Evolutionary conservation across 441 rosid species (phyloP), one percentile per base, ranked within the genome.

Genomic region (Cnidoscolus chayamansa): DNA sequence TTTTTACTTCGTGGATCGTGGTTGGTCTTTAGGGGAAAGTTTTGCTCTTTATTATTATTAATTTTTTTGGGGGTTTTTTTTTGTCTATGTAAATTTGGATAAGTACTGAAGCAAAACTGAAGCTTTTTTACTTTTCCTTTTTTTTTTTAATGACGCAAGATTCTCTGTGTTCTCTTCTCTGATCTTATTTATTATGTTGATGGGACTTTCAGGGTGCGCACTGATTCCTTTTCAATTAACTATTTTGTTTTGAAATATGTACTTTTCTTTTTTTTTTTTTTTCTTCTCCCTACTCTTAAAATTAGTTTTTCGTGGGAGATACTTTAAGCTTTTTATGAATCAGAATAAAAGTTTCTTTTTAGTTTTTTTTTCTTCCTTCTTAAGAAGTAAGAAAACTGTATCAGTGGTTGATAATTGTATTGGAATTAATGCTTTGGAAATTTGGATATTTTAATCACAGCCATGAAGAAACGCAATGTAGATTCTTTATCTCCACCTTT

Each of bases 401-500:
- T 59, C 5, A 47, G 31, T 16, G 62, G 74, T 57, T 49, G 25
- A 32, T 49, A 47, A 20, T 72, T 66, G 65, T 71, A 19, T 43
- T 72, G 62, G 79, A 40, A 72, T 80, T 76, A 53, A 66, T 73
- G 35, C 68, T 57, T 65, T 63, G 40, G 30, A 73, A 63, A 65
- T 68, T 65, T 76, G 63, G 32, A 55, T 65, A 78, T 83, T 75
- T 74, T 10, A 59, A 72, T 78, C 73, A 51, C 91, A 92, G 98
- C 91, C 62, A 87, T 90, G 97, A 92, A 90, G 89, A 92, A 90
- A 77, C 84, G 89, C 71, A 81, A 74, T 80, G 53, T 83, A 49
- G 89, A 87, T 80, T 90, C 90, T 72, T 63, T 84, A 63, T 84
- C 90, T 65, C 86, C 80, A 32, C 77, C 86, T 77, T 83, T 85